A percentile compares a stretch with the other conserved stretches of the same genome.
Evolutionary conservation across 768 basidiomycete genomes (phyloP).

Genomic region (Auriculariales sp.): DNA sequence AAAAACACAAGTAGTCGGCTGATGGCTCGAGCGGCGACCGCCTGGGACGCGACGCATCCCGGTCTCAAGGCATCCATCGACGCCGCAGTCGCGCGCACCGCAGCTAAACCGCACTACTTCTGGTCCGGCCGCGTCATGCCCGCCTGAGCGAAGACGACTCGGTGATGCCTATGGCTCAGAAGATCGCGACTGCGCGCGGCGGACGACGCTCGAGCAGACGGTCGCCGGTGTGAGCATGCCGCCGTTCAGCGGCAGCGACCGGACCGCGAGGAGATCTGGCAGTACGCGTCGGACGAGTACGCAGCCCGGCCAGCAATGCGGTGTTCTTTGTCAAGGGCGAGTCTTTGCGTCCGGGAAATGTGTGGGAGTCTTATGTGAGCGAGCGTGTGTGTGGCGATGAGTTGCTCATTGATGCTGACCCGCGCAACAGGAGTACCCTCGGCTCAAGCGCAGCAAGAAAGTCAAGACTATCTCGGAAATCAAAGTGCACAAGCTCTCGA

Average conservation of each 20-base stretch:
- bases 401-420: too few relatives aligned
- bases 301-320: neutral
- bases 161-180: neutral
- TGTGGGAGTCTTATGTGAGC: neutral
- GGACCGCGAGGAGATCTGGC: neutral
- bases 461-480: neutral
- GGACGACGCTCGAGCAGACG: neutral
- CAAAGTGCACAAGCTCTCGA: neutral
- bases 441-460: neutral
- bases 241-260: neutral
- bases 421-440: neutral
- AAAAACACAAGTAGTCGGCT: too few relatives aligned
- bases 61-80: neutral
- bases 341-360: neutral
- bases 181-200: neutral
- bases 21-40: too few relatives aligned
- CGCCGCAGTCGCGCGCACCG: neutral
- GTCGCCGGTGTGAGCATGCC: neutral
- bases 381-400: neutral
- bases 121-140: neutral
- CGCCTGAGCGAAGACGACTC: neutral
- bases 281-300: neutral
- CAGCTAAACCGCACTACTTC: neutral
- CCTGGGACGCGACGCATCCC: neutral
- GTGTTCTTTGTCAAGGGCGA: neutral